phyloP scores from a whole-genome alignment of 495 filamentous ascomycete species.

The Penicillium coprophilum region DNA sequence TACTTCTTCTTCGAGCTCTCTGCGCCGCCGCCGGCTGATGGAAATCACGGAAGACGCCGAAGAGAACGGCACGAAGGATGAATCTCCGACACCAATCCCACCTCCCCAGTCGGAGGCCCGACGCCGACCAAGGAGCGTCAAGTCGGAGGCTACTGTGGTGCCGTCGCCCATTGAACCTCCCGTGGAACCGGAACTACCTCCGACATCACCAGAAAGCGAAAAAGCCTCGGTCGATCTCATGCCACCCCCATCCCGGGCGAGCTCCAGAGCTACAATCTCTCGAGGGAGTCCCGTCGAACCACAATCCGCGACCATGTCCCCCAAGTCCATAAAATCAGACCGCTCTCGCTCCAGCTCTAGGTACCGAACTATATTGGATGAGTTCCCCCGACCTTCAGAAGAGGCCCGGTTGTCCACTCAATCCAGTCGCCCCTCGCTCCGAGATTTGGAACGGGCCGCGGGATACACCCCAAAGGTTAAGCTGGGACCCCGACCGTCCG shows the following conservation, averaged over 20 bases:
- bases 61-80: conserved; percentile 62
- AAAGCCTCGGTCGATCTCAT: conserved; percentile 14
- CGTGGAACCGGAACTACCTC: conserved; percentile 16
- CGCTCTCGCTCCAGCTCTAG: conserved; percentile 15
- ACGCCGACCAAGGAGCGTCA: conserved; percentile 37
- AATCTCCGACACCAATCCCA: conserved; percentile 18
- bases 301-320: conserved; percentile 19
- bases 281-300: conserved; percentile 22
- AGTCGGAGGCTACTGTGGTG: conserved; percentile 43
- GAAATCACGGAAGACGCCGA: conserved; percentile 85
- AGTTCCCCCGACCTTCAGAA: conserved; percentile 39
- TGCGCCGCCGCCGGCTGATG: conserved; percentile 71
- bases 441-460: conserved; percentile 60
- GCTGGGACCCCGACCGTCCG: conserved; percentile 76
- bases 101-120: conserved; percentile 23
- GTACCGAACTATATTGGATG: conserved; percentile 37
- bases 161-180: conserved; percentile 24
- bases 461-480: conserved; percentile 71
- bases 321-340: conserved; percentile 24
- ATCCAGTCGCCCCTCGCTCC: conserved; percentile 58
- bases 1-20: conserved; percentile 79
- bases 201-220: conserved; percentile 23
- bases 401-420: conserved; percentile 58
- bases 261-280: conserved; percentile 25
- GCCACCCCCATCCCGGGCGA: conserved; percentile 23